Evolutionary conservation across 352 stramenopile species (phyloP), one percentile per base, ranked within the genome.

Genomic region (Globisporangium nagaii): DNA sequence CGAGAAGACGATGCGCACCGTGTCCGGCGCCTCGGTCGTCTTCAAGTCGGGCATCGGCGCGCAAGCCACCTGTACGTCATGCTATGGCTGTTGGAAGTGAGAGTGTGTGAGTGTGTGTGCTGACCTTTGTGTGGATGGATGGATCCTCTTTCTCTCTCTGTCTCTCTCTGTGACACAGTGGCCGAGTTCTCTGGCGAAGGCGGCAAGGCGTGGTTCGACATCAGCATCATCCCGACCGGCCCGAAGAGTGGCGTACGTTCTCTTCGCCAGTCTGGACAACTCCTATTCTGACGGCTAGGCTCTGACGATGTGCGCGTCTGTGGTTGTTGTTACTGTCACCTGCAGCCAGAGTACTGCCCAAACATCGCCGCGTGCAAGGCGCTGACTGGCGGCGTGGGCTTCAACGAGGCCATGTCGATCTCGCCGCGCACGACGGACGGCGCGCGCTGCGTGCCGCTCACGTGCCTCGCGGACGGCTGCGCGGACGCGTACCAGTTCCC

Each of bases 201-300:
- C 34, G 73, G 66, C 30, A 79, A 68, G 61, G 55, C 60, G 15
- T 90, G 81, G 76, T 80, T 56, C 44, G 81, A 90, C 49, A 92
- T 92, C 55, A 88, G 74, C 42, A 85, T 78, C 68, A 89, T 92
- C 60, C 78, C 81, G 0, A 88, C 81, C 2, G 76, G 81, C 15
- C 48, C 58, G 10, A 82, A 78, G 52, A 78, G 69, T 42, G 81
- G 73, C 6, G 75, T 86, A 80, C 31, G 75, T 83, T n/a, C n/a
- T n/a, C n/a, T n/a, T n/a, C n/a, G n/a, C n/a, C n/a, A n/a, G n/a
- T n/a, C n/a, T n/a, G n/a, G n/a, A n/a, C n/a, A n/a, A n/a, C n/a
- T n/a, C n/a, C n/a, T n/a, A n/a, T n/a, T n/a, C n/a, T n/a, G n/a
- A n/a, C n/a, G n/a, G n/a, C n/a, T n/a, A n/a, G n/a, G n/a, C n/a